A percentile compares a stretch with the other conserved stretches of the same genome.
These are phyloP conservation scores for Catunica adiposa DNA, from an alignment of 2,329 filamentous ascomycete species.

Conservation along the genomic window DNA sequence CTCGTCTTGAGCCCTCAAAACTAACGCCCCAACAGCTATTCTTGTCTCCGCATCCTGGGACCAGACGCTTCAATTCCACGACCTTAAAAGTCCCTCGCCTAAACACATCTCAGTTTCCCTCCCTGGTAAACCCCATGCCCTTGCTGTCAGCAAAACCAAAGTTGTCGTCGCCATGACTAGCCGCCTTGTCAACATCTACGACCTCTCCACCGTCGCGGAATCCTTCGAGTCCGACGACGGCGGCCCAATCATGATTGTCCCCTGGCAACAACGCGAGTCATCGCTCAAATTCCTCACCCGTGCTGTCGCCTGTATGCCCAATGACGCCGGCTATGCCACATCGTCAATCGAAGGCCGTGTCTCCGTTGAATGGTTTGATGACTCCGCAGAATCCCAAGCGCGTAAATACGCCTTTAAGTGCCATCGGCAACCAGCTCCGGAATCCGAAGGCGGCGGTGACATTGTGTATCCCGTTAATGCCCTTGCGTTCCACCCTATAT, in stretches of 20 bases:
- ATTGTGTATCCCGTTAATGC: slow-evolving; percentile 87
- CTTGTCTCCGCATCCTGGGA: slow-evolving; percentile 92
- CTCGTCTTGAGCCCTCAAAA: neutral
- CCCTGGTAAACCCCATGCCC: slow-evolving; percentile 75
- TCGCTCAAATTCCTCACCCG: slow-evolving; percentile 93
- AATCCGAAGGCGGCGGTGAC: slow-evolving; percentile 44
- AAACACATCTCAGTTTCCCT: slow-evolving; percentile 50
- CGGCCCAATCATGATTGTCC: slow-evolving; percentile 37
- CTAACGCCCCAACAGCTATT: slow-evolving; percentile 31
- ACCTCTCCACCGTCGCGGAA: slow-evolving; percentile 50
- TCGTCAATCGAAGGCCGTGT: slow-evolving; percentile 89
- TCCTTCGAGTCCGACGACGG: slow-evolving; percentile 35
- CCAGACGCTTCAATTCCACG: slow-evolving; percentile 71
- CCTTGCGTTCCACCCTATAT: slow-evolving; percentile 67
- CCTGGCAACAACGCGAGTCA: slow-evolving; percentile 87
- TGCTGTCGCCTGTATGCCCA: slow-evolving; percentile 88
- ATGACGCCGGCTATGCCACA: slow-evolving; percentile 83
- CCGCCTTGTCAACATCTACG: slow-evolving; percentile 87
- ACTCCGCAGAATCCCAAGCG: slow-evolving; percentile 68
- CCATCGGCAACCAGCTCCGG: slow-evolving; percentile 58
- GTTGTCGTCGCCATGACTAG: slow-evolving; percentile 92
- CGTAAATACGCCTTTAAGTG: slow-evolving; percentile 99
- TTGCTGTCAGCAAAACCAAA: slow-evolving; percentile 62
- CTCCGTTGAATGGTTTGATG: slow-evolving; percentile 96
- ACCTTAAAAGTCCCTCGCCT: slow-evolving; percentile 31